A percentile compares a stretch with the other conserved stretches of the same genome.
phyloP scores from a whole-genome alignment of 2,329 filamentous ascomycete species.

The Colletotrichum sidae region DNA sequence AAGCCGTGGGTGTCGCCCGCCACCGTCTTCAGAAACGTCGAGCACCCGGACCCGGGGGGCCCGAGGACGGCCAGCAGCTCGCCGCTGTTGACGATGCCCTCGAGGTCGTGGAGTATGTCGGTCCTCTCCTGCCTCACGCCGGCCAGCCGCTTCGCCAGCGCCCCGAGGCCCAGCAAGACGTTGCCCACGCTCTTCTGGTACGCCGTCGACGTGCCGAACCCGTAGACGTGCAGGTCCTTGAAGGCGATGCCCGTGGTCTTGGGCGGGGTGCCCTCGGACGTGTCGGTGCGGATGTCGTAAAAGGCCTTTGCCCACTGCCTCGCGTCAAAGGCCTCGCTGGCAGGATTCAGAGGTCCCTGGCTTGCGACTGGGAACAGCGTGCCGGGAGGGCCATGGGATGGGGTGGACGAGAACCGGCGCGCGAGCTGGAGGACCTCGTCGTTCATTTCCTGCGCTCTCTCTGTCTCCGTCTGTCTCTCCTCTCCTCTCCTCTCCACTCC shows the following conservation, averaged over 20 bases:
- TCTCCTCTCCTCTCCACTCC: constrained; percentile 18
- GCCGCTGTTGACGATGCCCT: constrained; percentile 64
- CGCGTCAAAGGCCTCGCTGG: constrained; percentile 53
- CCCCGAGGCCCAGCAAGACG: constrained; percentile 43
- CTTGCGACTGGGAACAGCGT: constrained; percentile 43
- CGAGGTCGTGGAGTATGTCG: constrained; percentile 63
- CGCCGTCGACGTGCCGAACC: constrained; percentile 54
- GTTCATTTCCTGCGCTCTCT: constrained; percentile 13
- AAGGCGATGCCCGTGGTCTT: constrained; percentile 54
- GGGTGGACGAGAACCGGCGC: constrained; percentile 42
- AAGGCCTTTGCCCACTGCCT: constrained; percentile 57
- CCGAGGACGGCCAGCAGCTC: constrained; percentile 70
- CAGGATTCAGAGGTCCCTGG: constrained; percentile 51
- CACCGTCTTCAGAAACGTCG: constrained; percentile 75
- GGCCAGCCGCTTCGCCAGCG: constrained; percentile 43
- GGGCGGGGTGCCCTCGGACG: constrained; percentile 42
- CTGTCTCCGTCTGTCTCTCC: background rate
- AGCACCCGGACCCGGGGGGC: constrained; percentile 68
- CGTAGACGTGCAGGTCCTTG: constrained; percentile 55
- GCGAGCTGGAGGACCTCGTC: constrained; percentile 43
- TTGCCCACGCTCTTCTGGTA: constrained; percentile 58
- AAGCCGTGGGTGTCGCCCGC: constrained; percentile 73
- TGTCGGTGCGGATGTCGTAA: constrained; percentile 41
- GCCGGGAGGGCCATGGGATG: constrained; percentile 39
- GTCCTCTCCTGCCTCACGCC: constrained; percentile 46